phyloP scores from a whole-genome alignment of 305 asterid genomes.

The Rubia occidens region DNA sequence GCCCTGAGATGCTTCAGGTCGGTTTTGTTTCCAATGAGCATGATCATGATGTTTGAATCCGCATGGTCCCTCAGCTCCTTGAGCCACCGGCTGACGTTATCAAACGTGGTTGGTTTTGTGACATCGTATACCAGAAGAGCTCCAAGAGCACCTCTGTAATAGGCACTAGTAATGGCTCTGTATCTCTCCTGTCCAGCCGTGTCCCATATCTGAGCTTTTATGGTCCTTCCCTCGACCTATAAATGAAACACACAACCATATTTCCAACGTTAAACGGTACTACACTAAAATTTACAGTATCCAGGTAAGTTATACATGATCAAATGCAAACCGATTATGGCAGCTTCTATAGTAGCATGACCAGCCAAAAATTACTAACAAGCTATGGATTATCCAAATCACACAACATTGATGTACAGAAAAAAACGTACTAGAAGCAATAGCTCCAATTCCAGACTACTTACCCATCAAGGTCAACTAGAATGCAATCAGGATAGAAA shows the following conservation, averaged over 20 bases:
- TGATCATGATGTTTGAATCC: conserved; percentile 57
- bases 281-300: background rate
- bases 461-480: background rate
- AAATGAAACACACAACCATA: background rate
- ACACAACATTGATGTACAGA: background rate
- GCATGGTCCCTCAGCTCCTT: conserved; percentile 77
- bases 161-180: conserved; percentile 69
- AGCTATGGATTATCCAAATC: background rate
- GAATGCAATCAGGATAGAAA: background rate
- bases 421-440: background rate
- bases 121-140: conserved; percentile 66
- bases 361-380: background rate
- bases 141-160: conserved; percentile 72
- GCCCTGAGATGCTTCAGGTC: conserved; percentile 68
- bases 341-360: background rate
- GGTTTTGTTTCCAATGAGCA: conserved; percentile 63
- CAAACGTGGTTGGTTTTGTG: conserved; percentile 65
- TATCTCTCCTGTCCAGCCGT: conserved; percentile 80
- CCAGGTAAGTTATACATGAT: background rate
- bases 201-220: conserved; percentile 78
- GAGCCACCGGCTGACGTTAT: conserved; percentile 62
- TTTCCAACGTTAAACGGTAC: background rate
- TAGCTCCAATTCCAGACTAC: background rate
- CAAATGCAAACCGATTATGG: background rate
- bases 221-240: conserved; percentile 63